A percentile compares a stretch with the other conserved stretches of the same genome.
Evolutionary conservation across 2,329 filamentous ascomycete genomes (phyloP).

Genomic region (Madurella fahalii): DNA sequence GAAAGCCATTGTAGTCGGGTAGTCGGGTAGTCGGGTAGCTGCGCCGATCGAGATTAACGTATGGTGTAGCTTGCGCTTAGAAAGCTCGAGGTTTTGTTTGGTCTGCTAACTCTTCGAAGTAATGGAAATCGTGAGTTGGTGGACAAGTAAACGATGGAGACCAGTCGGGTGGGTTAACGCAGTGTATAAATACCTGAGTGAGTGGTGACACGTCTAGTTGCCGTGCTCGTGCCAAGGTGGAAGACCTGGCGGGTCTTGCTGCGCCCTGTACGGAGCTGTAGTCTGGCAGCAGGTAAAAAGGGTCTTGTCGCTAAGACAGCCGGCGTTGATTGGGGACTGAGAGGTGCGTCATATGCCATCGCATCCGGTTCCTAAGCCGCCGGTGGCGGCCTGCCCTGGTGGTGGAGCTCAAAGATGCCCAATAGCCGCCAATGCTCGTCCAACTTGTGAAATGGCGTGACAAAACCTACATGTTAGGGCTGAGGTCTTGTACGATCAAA

Average conservation of each 20-base stretch:
- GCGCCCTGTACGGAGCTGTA: background rate
- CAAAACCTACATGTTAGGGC: too few species aligned
- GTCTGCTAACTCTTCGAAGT: too few species aligned
- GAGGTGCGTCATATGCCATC: constrained; percentile 14
- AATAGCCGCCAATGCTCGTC: background rate
- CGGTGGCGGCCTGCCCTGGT: background rate
- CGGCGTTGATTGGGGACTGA: constrained; percentile 1
- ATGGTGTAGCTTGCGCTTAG: too few species aligned
- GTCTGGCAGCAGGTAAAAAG: background rate
- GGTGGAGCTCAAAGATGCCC: background rate
- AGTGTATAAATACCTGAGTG: background rate
- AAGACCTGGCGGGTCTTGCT: background rate
- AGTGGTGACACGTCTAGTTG: background rate
- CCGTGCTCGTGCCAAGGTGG: background rate
- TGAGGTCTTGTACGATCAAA: too few species aligned
- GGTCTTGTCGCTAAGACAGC: background rate
- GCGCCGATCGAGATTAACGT: too few species aligned
- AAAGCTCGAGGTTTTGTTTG: too few species aligned
- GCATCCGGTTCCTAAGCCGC: constrained; percentile 11
- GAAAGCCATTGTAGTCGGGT: constrained; percentile 50
- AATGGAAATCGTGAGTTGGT: too few species aligned
- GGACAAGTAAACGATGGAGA: background rate
- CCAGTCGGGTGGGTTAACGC: background rate
- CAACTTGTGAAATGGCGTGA: too few species aligned
- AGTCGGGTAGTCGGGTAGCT: background rate